phyloP scores from a whole-genome alignment of 371 early-diverging fungal species.

The Rhizomucor pusillus region DNA sequence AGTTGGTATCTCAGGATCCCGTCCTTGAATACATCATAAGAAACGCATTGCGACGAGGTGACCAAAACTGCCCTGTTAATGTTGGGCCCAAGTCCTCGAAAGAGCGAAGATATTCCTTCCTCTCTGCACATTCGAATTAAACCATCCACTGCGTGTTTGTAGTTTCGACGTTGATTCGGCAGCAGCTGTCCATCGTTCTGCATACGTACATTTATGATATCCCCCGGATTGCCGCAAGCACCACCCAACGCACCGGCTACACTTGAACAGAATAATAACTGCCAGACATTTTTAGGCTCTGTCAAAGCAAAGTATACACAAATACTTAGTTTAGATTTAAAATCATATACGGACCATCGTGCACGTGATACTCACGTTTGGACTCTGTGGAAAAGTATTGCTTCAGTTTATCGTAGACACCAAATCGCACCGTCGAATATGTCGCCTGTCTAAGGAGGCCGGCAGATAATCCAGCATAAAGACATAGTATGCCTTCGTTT shows the following conservation, averaged over 20 bases:
- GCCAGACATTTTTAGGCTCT: constrained; percentile 36
- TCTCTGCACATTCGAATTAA: constrained; percentile 54
- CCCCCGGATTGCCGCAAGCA: constrained; percentile 72
- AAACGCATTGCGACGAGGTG: constrained; percentile 63
- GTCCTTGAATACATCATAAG: constrained; percentile 60
- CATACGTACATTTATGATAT: constrained; percentile 69
- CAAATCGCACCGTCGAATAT: constrained; percentile 70
- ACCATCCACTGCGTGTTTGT: constrained; percentile 65
- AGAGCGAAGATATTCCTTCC: constrained; percentile 53
- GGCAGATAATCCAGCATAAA: constrained; percentile 64
- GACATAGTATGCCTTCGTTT: constrained; percentile 38
- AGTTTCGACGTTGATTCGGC: constrained; percentile 52
- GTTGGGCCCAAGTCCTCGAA: constrained; percentile 63
- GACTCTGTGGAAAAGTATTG: constrained; percentile 9
- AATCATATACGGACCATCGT: not conserved
- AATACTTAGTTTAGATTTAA: not conserved
- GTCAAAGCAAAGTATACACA: not conserved
- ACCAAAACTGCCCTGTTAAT: constrained; percentile 63
- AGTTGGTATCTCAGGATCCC: constrained; percentile 40
- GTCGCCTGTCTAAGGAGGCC: constrained; percentile 66
- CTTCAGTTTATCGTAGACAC: constrained; percentile 60
- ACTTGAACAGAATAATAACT: constrained; percentile 50
- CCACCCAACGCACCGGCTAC: constrained; percentile 67
- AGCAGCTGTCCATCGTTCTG: constrained; percentile 72
- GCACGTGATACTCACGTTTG: constrained; percentile 1